A percentile compares a stretch with the other conserved stretches of the same genome.
phyloP scores from a whole-genome alignment of 1,284 basidiomycete genomes.

The Butyriboletus appendiculatus region DNA sequence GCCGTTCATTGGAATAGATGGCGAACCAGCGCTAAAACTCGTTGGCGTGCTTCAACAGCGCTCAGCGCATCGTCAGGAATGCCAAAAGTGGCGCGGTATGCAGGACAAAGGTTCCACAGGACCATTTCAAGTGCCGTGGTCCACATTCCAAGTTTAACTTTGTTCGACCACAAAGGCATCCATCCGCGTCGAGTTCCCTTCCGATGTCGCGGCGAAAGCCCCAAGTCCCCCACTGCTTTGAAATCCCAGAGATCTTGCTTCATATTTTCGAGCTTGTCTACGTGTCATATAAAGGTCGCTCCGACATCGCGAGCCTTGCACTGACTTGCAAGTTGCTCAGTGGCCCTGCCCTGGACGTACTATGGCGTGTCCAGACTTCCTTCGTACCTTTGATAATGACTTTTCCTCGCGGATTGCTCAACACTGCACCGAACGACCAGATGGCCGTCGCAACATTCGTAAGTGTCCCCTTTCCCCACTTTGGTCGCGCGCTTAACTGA shows the following conservation, averaged over 20 bases:
- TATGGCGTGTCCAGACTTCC: conserved; percentile 25
- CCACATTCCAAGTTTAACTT: neutral
- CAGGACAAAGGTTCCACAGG: too few relatives aligned
- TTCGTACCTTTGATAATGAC: conserved; percentile 21
- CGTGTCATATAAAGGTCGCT: conserved; percentile 6
- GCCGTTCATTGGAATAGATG: neutral
- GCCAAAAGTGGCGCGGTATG: conserved; percentile 1
- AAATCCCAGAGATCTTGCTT: conserved; percentile 23
- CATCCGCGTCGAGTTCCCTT: neutral
- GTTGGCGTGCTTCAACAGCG: neutral
- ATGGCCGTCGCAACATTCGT: conserved; percentile 24
- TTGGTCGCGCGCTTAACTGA: neutral
- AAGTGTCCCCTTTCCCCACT: neutral
- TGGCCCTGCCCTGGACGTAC: conserved; percentile 22
- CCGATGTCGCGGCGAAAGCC: neutral
- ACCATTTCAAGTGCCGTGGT: neutral
- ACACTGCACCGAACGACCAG: conserved; percentile 23
- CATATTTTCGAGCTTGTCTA: conserved; percentile 22
- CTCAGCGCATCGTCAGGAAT: neutral
- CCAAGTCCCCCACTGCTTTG: conserved; percentile 13
- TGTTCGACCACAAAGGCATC: neutral
- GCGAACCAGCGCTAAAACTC: neutral
- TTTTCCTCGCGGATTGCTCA: conserved; percentile 20
- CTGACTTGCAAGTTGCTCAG: conserved; percentile 22
- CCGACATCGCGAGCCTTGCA: conserved; percentile 18